Base-by-base conservation (phyloP, 1,139 yeast genomes). In the Sugiyamaella sp. region DNA sequence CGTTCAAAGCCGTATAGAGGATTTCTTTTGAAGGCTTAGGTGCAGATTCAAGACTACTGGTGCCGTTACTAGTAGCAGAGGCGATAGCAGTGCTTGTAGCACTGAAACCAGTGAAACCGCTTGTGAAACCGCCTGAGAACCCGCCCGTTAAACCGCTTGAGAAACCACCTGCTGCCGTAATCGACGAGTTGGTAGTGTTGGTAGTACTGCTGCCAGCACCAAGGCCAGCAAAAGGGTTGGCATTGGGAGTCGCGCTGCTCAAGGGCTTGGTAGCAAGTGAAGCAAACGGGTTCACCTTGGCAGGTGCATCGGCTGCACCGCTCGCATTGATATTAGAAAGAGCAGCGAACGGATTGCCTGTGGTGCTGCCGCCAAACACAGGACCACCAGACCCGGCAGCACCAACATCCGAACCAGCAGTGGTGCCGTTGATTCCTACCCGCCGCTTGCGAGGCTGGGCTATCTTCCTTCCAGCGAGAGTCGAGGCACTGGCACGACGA, bases 401-500 rank as follows among this genome's bases (percentile, higher is more conserved):
- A 29, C 37, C 37, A 9, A 38, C 32, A 33, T 51, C 41, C 22
- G 61, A 60, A 10, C 61, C 60, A 12, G 57, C 24, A 19, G 39
- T n/a, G 10, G 38, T 21, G 14, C 50, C 46, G 19, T 45, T 44
- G 16, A 51, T 57, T 10, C 53, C 57, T 12, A 60, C 51, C 66
- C 77, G 63, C 32, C 77, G 63, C 37, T 71, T 60, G 58, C 79
- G 78, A 12, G 91, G 90, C 66, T 79, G 78, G 22, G 86, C 74
- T 51, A 86, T 76, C 73, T 84, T 86, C 66, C 97, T 77, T 53
- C 72, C 78, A 9, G 93, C 80, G 78, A 89, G 71, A 4, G 82
- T 83, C 3, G 77, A 82, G 1, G 80, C 76, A 4, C 86, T 77
- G 0, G 96, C 96, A 46, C 65, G 61, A 9, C 40, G 53, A 21